Conservation (phyloP, 225 moss, liverwort and hornwort genomes). For the Lunularia cruciata region DNA sequence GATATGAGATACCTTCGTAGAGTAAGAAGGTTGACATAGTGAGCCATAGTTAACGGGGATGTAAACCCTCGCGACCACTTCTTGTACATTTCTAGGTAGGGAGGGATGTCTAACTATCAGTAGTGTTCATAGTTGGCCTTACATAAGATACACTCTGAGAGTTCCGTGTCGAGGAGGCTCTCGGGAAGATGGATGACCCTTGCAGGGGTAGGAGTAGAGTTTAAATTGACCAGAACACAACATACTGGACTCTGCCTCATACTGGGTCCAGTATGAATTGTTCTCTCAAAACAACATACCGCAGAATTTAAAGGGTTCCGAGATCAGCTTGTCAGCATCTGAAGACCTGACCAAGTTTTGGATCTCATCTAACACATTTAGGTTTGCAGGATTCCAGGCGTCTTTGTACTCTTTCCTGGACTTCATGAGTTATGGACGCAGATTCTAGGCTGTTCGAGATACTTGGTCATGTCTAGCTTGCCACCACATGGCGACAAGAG, state of each 20-base stretch:
- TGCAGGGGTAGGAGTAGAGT: background rate
- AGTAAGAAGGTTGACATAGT: background rate
- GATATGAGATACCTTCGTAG: constrained; percentile 11
- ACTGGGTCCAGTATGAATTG: constrained; percentile 9
- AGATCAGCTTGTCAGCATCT: background rate
- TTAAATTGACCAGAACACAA: constrained; percentile 1
- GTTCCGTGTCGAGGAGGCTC: background rate
- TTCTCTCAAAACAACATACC: background rate
- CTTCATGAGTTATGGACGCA: no score
- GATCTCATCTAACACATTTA: no score
- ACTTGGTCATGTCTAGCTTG: no score
- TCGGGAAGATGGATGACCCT: constrained; percentile 7
- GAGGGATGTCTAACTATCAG: background rate
- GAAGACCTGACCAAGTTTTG: no score
- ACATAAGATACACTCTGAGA: background rate
- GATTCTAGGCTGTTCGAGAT: no score
- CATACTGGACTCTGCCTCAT: background rate
- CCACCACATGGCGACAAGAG: no score
- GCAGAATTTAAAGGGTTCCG: background rate
- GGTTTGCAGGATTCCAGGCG: no score
- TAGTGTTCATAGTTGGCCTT: background rate
- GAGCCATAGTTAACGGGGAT: background rate
- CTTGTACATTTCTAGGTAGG: constrained; percentile 11
- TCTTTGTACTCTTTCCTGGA: no score
- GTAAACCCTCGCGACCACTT: background rate